Evolutionary conservation across 495 filamentous ascomycete species (phyloP).

Genomic region (Articulospora tetracladia): DNA sequence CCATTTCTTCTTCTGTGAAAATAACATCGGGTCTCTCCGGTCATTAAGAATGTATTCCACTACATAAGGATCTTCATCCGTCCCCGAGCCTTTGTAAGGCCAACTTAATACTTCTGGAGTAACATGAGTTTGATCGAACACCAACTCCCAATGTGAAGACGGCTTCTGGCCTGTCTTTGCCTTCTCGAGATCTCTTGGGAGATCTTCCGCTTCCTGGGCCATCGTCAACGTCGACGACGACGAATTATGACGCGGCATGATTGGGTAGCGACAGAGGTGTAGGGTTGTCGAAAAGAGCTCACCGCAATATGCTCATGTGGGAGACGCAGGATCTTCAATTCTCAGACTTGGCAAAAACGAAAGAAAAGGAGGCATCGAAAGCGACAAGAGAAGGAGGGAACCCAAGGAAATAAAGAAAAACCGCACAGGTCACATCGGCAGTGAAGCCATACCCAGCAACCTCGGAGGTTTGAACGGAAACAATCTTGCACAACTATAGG

Average conservation of each 20-base stretch:
- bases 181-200: conserved; percentile 13
- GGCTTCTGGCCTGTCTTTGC: conserved; percentile 6
- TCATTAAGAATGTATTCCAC: conserved; percentile 78
- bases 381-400: background rate
- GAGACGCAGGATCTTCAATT: background rate
- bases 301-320: background rate
- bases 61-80: conserved; percentile 68
- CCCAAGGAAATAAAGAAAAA: background rate
- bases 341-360: background rate
- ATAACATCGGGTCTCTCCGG: conserved; percentile 68
- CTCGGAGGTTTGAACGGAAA: background rate
- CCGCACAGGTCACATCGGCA: background rate
- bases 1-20: conserved; percentile 63
- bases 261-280: background rate
- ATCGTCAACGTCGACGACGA: conserved; percentile 9
- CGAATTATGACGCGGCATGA: background rate
- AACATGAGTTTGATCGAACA: conserved; percentile 20
- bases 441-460: background rate
- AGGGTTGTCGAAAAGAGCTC: background rate
- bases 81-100: conserved; percentile 65
- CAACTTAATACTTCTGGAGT: conserved; percentile 19
- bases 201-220: background rate
- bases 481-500: too few relatives aligned
- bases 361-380: background rate
- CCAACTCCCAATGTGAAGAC: conserved; percentile 20